Base-by-base conservation (phyloP, 768 basidiomycete species). In the Tricholoma saponaceum region DNA sequence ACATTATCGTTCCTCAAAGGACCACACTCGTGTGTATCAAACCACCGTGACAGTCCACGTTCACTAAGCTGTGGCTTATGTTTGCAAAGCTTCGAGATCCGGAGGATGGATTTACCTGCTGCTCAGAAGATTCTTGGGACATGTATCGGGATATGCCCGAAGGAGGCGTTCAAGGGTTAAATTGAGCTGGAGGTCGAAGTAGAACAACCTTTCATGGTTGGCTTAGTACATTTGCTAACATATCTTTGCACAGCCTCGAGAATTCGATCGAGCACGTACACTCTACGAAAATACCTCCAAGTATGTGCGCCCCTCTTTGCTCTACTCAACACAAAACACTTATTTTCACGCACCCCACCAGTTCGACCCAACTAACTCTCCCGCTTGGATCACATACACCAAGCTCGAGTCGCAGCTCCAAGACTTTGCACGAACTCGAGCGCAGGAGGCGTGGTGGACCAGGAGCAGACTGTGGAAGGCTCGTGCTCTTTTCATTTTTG, bases 311-410 rank as follows among this genome's bases (percentile, higher is more conserved):
- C n/a, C n/a, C n/a, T n/a, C n/a, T n/a, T 22, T 41, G 10, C 51
- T 25, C 9, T 26, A 55, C 22, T 41, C 28, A n/a, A 39, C 41
- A 35, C 20, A 22, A 55, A 28, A 57, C 8, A 47, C 39, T 58
- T 13, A 8, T 51, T 12, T 22, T 35, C 44, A n/a, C n/a, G n/a
- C 28, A 8, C 25, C 37, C 8, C 41, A 5, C 0, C 32, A 87
- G 91, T 92, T 84, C 68, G 96, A 98, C 70, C 81, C 95, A 0
- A 86, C 92, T 25, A 94, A 96, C 70, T 90, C 92, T 0, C 77
- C 92, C 1, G 92, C 95, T 0, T 98, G 96, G 96, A 96, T 98
- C 73, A 90, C 90, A 70, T 98, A 86, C 70, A 91, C 96, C 23
- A 92, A 96, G 66, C 83, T 97, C 32, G 95, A 98, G 71, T 82